phyloP scores from a whole-genome alignment of 129 eudicot species.

The Gnaphalium uliginosum region DNA sequence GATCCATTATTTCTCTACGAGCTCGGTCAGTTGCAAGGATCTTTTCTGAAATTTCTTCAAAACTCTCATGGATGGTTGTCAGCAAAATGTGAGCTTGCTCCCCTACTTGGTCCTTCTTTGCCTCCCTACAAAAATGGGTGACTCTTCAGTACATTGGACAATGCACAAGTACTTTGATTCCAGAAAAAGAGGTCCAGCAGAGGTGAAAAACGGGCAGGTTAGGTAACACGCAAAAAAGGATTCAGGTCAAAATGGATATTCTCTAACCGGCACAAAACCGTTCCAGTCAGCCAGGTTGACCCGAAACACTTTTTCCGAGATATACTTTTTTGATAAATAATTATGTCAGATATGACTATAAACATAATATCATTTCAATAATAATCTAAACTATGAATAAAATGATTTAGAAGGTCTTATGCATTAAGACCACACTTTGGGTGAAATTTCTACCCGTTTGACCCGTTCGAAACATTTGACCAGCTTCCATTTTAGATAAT shows the following conservation, averaged over 20 bases:
- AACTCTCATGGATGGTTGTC: constrained; percentile 67
- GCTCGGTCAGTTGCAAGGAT: constrained; percentile 61
- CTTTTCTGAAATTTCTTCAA: constrained; percentile 56
- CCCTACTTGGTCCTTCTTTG: constrained; percentile 62
- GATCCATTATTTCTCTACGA: constrained; percentile 60
- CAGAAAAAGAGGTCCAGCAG: background rate
- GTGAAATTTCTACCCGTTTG: background rate
- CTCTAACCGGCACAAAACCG: background rate
- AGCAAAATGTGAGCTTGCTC: constrained; percentile 62
- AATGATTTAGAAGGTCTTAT: background rate
- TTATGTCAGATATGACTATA: background rate
- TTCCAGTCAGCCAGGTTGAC: background rate
- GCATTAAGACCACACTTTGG: background rate
- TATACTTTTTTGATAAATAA: background rate
- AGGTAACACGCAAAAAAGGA: background rate
- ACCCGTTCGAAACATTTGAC: background rate
- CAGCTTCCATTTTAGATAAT: background rate
- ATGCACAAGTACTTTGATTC: background rate
- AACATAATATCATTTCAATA: background rate
- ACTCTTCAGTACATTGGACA: background rate
- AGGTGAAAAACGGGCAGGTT: background rate
- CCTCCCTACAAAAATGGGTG: constrained; percentile 47
- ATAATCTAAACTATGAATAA: background rate
- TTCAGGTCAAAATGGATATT: background rate
- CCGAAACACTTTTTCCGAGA: background rate